These are phyloP conservation scores for Chrysanthemum makinoi DNA, from an alignment of 129 eudicot genomes.

Conservation along the genomic window DNA sequence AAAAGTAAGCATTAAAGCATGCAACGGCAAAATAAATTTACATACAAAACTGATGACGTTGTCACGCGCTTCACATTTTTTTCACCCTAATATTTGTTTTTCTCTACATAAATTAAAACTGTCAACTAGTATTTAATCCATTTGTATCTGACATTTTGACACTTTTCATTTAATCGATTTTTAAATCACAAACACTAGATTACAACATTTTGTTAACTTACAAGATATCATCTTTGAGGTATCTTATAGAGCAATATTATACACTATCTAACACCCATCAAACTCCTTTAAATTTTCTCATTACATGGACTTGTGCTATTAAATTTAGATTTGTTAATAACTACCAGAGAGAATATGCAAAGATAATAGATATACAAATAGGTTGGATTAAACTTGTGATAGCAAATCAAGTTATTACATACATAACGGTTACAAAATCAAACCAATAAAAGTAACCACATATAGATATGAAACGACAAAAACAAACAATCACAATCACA, in stretches of 20 bases:
- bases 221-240: constrained; percentile 1
- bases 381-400: not conserved
- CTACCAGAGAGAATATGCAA: too few relatives aligned
- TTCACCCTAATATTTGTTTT: not conserved
- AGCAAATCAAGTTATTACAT: not conserved
- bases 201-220: not conserved
- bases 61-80: not conserved
- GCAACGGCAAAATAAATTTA: constrained; percentile 16
- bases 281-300: not conserved
- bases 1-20: constrained; percentile 1
- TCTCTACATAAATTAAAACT: constrained; percentile 14
- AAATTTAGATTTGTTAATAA: not conserved
- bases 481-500: not conserved
- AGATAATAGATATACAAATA: not conserved
- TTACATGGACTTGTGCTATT: not conserved
- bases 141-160: constrained; percentile 19
- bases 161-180: constrained; percentile 14
- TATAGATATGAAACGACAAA: too few relatives aligned
- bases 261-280: not conserved
- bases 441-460: too few relatives aligned
- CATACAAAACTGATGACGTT: constrained; percentile 10
- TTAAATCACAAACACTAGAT: constrained; percentile 9
- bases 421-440: not conserved
- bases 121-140: constrained; percentile 17
- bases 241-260: not conserved